A percentile compares a stretch with the other conserved stretches of the same genome.
phyloP scores from a whole-genome alignment of 768 basidiomycete genomes.

The Dentipellis fragilis region DNA sequence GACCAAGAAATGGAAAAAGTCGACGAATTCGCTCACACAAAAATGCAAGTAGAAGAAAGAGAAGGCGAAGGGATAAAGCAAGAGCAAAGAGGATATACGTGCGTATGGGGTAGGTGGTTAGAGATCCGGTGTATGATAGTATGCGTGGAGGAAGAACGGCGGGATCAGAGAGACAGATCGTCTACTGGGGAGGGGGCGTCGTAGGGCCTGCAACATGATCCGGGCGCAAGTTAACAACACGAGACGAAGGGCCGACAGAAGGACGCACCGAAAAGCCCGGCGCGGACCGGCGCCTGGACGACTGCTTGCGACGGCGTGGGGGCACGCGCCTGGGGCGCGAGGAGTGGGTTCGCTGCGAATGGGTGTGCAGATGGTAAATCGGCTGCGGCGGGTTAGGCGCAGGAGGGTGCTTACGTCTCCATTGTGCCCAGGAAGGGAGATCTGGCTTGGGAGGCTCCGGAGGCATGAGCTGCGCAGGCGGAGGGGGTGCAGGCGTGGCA shows the following conservation, averaged over 20 bases:
- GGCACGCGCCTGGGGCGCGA: slow-evolving; percentile 37
- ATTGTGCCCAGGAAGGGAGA: slow-evolving; percentile 75
- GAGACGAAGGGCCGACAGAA: neutral
- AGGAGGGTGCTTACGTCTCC: slow-evolving; percentile 51
- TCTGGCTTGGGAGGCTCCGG: slow-evolving; percentile 32
- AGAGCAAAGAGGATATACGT: neutral
- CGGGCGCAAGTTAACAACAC: too few species aligned
- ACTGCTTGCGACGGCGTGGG: slow-evolving; percentile 27
- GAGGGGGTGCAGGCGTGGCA: slow-evolving; percentile 28
- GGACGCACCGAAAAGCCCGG: slow-evolving; percentile 57
- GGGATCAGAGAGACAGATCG: neutral
- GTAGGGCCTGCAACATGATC: slow-evolving; percentile 15
- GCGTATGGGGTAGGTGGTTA: neutral
- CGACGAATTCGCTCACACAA: too few species aligned
- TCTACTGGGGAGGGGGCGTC: slow-evolving; percentile 21
- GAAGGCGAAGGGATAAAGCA: neutral
- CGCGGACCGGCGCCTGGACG: slow-evolving; percentile 30
- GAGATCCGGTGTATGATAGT: neutral
- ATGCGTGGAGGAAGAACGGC: neutral
- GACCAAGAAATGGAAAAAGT: neutral
- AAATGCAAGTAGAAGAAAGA: neutral
- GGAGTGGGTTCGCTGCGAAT: slow-evolving; percentile 49
- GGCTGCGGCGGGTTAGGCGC: neutral
- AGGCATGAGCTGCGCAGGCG: slow-evolving; percentile 15
- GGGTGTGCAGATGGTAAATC: neutral